Conservation (phyloP, 176 grass and related monocot genomes). For the Carex cristatella region DNA sequence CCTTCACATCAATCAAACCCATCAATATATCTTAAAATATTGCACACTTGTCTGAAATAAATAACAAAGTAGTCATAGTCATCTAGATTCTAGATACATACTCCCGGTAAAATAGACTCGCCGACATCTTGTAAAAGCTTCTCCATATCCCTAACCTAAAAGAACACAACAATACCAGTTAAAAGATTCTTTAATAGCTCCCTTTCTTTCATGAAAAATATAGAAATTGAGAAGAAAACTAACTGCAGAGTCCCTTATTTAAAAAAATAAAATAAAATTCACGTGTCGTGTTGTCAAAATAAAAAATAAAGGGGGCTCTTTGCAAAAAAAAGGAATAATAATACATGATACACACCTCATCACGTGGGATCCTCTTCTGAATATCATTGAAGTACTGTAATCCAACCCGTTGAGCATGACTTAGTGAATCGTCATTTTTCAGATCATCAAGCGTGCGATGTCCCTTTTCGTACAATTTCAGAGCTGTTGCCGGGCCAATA, state of each 20-base stretch:
- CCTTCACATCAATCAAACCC: slow-evolving; percentile 41
- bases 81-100: slow-evolving; percentile 30
- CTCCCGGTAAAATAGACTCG: slow-evolving; percentile 65
- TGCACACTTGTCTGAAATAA: neutral
- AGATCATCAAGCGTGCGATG: slow-evolving; percentile 82
- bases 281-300: neutral
- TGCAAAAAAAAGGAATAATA: neutral
- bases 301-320: neutral
- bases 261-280: neutral
- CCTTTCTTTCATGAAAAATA: neutral
- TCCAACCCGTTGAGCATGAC: slow-evolving; percentile 68
- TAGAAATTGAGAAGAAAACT: neutral
- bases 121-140: slow-evolving; percentile 69
- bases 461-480: slow-evolving; percentile 96
- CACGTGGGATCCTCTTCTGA: slow-evolving; percentile 77
- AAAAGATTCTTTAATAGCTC: neutral
- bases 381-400: slow-evolving; percentile 89
- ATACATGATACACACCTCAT: slow-evolving; percentile 40
- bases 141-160: slow-evolving; percentile 85
- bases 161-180: neutral
- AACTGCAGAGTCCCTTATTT: neutral
- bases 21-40: neutral
- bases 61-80: neutral
- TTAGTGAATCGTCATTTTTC: slow-evolving; percentile 63
- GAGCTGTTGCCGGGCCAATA: slow-evolving; percentile 83